These are phyloP conservation scores for Neoscytalidium dimidiatum DNA, from an alignment of 2,329 filamentous ascomycete species.

Conservation along the genomic window DNA sequence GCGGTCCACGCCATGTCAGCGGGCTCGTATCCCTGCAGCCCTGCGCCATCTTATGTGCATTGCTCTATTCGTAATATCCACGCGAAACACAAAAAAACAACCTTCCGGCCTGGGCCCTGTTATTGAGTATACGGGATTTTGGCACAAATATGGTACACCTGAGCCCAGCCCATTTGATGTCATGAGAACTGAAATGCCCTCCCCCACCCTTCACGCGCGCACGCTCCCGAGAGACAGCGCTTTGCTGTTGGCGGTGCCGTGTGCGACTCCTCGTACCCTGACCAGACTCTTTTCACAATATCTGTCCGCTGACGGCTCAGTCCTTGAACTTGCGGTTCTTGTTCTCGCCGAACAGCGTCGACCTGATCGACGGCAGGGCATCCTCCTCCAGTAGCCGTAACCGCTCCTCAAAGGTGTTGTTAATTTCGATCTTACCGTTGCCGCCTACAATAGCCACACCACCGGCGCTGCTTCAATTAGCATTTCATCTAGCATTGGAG, in stretches of 20 bases:
- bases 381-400: slow-evolving; percentile 81
- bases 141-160: slow-evolving; percentile 20
- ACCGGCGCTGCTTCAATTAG: slow-evolving; percentile 65
- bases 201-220: neutral
- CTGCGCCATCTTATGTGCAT: neutral
- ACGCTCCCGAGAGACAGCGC: neutral
- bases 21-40: neutral
- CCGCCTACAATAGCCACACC: slow-evolving; percentile 80
- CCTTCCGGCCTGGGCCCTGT: neutral
- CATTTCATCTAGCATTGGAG: neutral
- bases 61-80: neutral
- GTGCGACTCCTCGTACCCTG: neutral
- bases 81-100: neutral
- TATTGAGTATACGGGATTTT: slow-evolving; percentile 9
- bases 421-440: slow-evolving; percentile 92
- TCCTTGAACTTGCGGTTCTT: slow-evolving; percentile 94
- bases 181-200: slow-evolving; percentile 4
- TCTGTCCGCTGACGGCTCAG: slow-evolving; percentile 41
- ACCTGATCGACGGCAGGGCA: slow-evolving; percentile 80
- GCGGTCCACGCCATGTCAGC: neutral
- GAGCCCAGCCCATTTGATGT: slow-evolving; percentile 14
- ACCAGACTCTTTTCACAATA: neutral
- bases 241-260: neutral
- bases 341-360: slow-evolving; percentile 91
- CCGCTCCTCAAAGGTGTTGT: slow-evolving; percentile 96